Evolutionary conservation across 176 grass and related monocot genomes (phyloP).

Genomic region (Sorghum bicolor): DNA sequence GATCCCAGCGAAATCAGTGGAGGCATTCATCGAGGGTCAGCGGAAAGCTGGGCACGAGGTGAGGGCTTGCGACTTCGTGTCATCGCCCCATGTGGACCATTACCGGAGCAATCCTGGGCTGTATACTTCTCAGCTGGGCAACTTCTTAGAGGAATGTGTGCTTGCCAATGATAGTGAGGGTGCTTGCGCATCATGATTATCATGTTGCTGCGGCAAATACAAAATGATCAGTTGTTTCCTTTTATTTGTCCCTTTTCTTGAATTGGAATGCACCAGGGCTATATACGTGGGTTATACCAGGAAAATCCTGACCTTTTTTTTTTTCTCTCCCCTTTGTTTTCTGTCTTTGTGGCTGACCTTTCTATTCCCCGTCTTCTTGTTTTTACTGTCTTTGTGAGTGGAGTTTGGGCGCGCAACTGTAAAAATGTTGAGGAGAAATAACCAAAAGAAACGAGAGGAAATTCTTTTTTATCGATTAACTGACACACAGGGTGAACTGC

Average conservation of each 20-base stretch:
- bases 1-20: constrained; percentile 80
- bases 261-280: constrained; percentile 22
- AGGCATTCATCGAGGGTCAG: constrained; percentile 71
- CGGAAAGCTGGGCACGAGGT: constrained; percentile 51
- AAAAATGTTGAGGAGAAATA: constrained; percentile 11
- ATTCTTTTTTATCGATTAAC: neutral
- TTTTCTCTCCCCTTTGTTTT: neutral
- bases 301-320: neutral
- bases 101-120: constrained; percentile 73
- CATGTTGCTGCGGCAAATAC: too few species aligned
- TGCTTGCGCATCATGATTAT: neutral
- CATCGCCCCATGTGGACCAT: constrained; percentile 83
- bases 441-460: neutral
- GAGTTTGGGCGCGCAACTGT: constrained; percentile 26
- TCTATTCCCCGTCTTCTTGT: neutral
- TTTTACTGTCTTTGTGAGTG: neutral
- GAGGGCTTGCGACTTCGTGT: constrained; percentile 68
- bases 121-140: constrained; percentile 60
- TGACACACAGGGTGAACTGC: neutral
- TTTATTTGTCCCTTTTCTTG: constrained; percentile 33
- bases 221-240: neutral
- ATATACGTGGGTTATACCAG: constrained; percentile 14
- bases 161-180: constrained; percentile 17
- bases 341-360: neutral
- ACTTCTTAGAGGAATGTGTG: constrained; percentile 71